Base-by-base conservation (phyloP, 116 monocot species). In the Iris pallida region DNA sequence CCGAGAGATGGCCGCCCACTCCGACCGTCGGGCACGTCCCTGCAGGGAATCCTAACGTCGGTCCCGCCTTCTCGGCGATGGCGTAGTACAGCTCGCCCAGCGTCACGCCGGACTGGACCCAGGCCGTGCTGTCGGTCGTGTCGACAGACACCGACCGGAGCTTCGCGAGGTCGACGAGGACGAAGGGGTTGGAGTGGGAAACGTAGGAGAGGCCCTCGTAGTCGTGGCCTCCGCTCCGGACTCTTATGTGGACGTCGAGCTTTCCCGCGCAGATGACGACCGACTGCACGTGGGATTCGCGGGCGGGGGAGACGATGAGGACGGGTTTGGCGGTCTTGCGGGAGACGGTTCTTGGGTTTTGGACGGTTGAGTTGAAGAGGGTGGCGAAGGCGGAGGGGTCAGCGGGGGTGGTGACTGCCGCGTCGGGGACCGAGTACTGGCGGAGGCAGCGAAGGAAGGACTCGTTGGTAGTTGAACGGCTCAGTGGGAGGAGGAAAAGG, bases 151-250 rank as follows among this genome's bases (percentile, higher is more conserved):
- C 53, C 0, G 64, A 68, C 4, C 41, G 46, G 5, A 76, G 49
- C 2, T 42, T 20, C 12, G 9, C 12, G 16, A 76, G 76, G 49
- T 76, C 76, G 5, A 76, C n/a, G 12, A 76, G 47, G 41, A 53
- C 13, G 52, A 71, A 71, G 5, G 42, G 43, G 2, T 20, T n/a
- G 9, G 20, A 1, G 6, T 70, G 14, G 11, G 71, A 77, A 2
- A 14, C 47, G 12, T 77, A 77, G 15, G 77, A 71, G 5, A 59
- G 57, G 20, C 77, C 65, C 47, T 77, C 77, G 65, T 71, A 65
- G 43, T 77, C 77, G 51, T 77, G 77, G 30, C 77, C 71, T 0
- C 77, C 77, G 43, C 77, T 77, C 1, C 70, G 64, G 9, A 65
- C 45, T 16, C 71, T 64, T 19, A 77, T 10, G 18, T 20, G 71